Evolutionary conservation across 1,284 basidiomycete genomes (phyloP), one percentile per base, ranked within the genome.

Genomic region (Cystobasidiaceae sp.): DNA sequence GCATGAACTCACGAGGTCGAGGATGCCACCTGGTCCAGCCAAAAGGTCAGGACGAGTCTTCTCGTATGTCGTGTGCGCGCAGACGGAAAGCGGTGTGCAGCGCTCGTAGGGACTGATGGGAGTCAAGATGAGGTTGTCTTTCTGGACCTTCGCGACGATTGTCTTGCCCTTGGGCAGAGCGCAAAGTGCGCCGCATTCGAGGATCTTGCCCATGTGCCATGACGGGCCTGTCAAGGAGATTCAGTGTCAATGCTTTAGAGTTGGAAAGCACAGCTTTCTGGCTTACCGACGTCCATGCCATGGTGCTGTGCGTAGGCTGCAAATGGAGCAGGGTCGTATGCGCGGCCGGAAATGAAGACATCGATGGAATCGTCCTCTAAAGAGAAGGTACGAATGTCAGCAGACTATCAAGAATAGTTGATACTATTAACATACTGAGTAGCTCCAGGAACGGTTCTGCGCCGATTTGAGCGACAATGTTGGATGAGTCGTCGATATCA

Each of bases 131-230:
- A 57, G 44, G 25, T 57, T 57, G 54, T 57, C 54, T 19, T 57
- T 57, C 23, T 57, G 54, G 23, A 57, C 41, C n/a, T n/a, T 25
- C 13, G 54, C 54, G 11, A 57, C 43, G 23, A 57, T 57, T 19
- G 54, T 57, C 41, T 57, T 57, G 17, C 54, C 54, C 41, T 57
- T 57, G 19, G 54, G 54, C 5, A 57, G 27, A 13, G 54, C 54
- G 33, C 54, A 57, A 4, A 57, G 27, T 27, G 54, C 54, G 15
- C 54, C 54, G 25, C 54, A 57, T 25, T 57, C 54, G 17, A 57
- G 23, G 25, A 57, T 57, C 30, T 57, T 57, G 54, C 54, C 54
- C 54, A 57, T 57, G 25, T 57, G 54, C 54, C 54, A 57, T 15
- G 54, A 34, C 2, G 54, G 54, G 33, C 39, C 54, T 54, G 25